Percentiles rank a stretch among this genome's conserved stretches.
These are phyloP conservation scores for Niebla homalea DNA, from an alignment of 495 filamentous ascomycete species.

Conservation along the genomic window DNA sequence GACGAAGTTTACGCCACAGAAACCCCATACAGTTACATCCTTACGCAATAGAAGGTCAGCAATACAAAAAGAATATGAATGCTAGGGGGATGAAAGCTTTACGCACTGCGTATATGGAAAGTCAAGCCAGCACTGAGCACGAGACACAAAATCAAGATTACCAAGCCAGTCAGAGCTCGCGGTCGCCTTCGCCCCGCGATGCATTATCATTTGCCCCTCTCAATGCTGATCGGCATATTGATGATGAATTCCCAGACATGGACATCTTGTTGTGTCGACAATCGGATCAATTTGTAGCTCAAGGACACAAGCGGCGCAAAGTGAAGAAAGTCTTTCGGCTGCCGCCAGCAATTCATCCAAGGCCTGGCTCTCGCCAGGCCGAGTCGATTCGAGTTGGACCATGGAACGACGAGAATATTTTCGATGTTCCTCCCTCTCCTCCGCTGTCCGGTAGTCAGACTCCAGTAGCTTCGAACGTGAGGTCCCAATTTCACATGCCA, in stretches of 20 bases:
- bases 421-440: slow-evolving; percentile 26
- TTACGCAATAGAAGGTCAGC: slow-evolving; percentile 54
- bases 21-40: slow-evolving; percentile 68
- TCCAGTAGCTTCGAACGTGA: slow-evolving; percentile 12
- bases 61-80: slow-evolving; percentile 46
- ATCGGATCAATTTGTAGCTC: slow-evolving; percentile 1
- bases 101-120: slow-evolving; percentile 27
- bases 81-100: slow-evolving; percentile 51
- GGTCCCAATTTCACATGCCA: slow-evolving; percentile 28
- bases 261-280: slow-evolving; percentile 8
- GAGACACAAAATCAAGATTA: slow-evolving; percentile 36
- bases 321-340: slow-evolving; percentile 11
- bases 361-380: neutral
- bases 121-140: slow-evolving; percentile 18
- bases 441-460: slow-evolving; percentile 26
- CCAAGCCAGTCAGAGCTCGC: neutral
- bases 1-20: slow-evolving; percentile 43
- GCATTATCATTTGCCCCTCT: neutral
- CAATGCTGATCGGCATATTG: neutral
- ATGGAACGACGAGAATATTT: slow-evolving; percentile 1
- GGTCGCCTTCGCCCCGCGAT: neutral
- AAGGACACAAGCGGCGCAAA: slow-evolving; percentile 28
- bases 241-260: slow-evolving; percentile 19
- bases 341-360: slow-evolving; percentile 10
- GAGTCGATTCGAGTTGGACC: neutral